Percentiles rank a stretch among this genome's conserved stretches.
Evolutionary conservation across 768 basidiomycete species (phyloP).

Genomic region (Strobilomyces confusus): DNA sequence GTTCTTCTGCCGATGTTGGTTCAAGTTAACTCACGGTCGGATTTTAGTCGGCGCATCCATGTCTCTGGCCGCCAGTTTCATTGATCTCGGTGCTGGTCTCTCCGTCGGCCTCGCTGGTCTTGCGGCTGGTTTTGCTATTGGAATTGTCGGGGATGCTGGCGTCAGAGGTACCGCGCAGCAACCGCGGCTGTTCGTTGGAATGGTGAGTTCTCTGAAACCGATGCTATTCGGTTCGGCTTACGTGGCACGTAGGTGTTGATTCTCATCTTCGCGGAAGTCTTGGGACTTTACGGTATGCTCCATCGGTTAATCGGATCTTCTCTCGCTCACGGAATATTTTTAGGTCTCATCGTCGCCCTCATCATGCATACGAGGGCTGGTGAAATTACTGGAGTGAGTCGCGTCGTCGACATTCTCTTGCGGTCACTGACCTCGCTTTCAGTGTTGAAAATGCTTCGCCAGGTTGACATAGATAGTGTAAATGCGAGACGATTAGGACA

Average conservation of each 20-base stretch:
- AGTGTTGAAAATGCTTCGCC: conserved; percentile 22
- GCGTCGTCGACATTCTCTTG: neutral
- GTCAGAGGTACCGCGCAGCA: conserved; percentile 97
- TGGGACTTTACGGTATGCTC: conserved; percentile 76
- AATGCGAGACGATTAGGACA: neutral
- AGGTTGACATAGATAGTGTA: neutral
- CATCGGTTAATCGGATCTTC: neutral
- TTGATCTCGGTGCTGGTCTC: conserved; percentile 91
- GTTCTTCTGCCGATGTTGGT: neutral
- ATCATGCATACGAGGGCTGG: conserved; percentile 85
- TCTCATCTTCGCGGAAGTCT: conserved; percentile 94
- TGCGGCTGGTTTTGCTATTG: conserved; percentile 95
- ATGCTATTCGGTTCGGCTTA: conserved; percentile 1
- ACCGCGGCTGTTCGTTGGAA: conserved; percentile 89
- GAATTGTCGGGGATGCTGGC: conserved; percentile 98
- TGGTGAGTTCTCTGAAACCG: conserved; percentile 47
- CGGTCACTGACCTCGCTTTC: neutral
- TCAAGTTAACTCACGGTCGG: neutral
- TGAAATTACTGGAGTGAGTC: conserved; percentile 19
- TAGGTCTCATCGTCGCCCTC: conserved; percentile 69
- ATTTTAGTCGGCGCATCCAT: conserved; percentile 63
- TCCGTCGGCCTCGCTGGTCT: conserved; percentile 92
- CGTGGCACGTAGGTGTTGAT: conserved; percentile 70
- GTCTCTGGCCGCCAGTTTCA: conserved; percentile 91
- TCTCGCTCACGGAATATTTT: conserved; percentile 31